Conservation (phyloP, 805 yeast genomes). For the Candida sphagnicola region DNA sequence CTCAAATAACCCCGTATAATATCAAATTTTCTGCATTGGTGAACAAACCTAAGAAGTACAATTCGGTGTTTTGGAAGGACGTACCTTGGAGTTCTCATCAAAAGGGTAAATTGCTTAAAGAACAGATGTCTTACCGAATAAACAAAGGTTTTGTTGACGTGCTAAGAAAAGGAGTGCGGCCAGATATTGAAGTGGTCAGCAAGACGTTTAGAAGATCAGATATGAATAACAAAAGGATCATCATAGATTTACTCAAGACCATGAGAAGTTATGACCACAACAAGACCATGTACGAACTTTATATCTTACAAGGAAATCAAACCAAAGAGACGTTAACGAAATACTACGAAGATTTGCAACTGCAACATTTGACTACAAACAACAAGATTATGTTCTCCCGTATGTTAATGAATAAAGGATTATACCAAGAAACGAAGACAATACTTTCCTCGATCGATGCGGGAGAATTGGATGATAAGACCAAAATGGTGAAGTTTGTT, state of each 20-base stretch:
- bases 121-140: conserved; percentile 2
- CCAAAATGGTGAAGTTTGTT: conserved; percentile 23
- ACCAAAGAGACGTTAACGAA: conserved; percentile 13
- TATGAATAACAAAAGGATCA: conserved; percentile 16
- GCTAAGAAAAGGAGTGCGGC: conserved; percentile 28
- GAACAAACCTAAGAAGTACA: conserved; percentile 20
- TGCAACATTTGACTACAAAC: conserved; percentile 17
- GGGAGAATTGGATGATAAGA: conserved; percentile 22
- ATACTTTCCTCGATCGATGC: conserved; percentile 19
- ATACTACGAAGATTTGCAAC: conserved; percentile 11
- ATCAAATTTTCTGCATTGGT: conserved; percentile 10
- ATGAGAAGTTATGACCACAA: conserved; percentile 11
- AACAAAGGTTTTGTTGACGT: conserved; percentile 29
- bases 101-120: conserved; percentile 9
- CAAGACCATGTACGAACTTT: conserved; percentile 14
- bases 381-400: conserved; percentile 26
- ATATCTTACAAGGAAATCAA: conserved; percentile 14
- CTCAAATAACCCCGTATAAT: conserved; percentile 24
- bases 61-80: conserved; percentile 18
- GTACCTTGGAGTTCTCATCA: conserved; percentile 10
- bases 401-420: conserved; percentile 24
- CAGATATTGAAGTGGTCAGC: conserved; percentile 28
- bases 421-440: conserved; percentile 18
- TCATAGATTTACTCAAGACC: conserved; percentile 19
- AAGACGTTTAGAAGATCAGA: conserved; percentile 27